Evolutionary conservation across 164 flowering plant genomes (phyloP).

Genomic region (Vitis rotundifolia): DNA sequence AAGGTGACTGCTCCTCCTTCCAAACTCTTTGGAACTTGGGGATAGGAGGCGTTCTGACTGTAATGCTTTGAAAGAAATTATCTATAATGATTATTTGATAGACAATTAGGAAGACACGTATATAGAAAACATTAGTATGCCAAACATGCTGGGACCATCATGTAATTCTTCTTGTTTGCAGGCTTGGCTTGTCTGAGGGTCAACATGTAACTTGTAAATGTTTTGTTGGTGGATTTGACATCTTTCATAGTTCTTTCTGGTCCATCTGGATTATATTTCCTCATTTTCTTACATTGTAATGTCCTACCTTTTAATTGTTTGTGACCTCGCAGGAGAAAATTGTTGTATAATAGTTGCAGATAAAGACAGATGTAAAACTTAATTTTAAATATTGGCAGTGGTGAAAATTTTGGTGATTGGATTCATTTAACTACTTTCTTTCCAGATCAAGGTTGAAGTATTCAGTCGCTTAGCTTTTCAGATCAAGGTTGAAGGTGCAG

Average conservation of each 20-base stretch:
- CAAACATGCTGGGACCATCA: background rate
- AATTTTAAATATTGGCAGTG: background rate
- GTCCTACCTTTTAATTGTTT: background rate
- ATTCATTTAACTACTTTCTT: background rate
- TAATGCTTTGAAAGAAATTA: background rate
- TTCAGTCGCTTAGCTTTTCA: background rate
- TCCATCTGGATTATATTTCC: background rate
- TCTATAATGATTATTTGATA: background rate
- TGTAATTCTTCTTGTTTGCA: background rate
- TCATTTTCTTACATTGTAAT: background rate
- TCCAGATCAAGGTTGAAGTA: background rate
- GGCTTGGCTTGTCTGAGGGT: background rate
- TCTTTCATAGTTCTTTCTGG: background rate
- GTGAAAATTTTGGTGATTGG: background rate
- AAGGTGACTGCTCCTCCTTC: background rate
- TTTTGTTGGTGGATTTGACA: background rate
- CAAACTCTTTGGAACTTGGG: background rate
- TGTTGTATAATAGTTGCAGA: background rate
- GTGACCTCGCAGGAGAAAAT: background rate
- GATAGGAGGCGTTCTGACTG: slow-evolving; percentile 1
- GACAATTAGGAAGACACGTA: background rate
- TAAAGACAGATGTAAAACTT: background rate
- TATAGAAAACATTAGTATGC: background rate
- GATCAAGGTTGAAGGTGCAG: background rate
- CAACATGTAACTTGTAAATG: background rate